Evolutionary conservation across 345 rosid species (phyloP).

Genomic region (Eucalyptus melliodora): DNA sequence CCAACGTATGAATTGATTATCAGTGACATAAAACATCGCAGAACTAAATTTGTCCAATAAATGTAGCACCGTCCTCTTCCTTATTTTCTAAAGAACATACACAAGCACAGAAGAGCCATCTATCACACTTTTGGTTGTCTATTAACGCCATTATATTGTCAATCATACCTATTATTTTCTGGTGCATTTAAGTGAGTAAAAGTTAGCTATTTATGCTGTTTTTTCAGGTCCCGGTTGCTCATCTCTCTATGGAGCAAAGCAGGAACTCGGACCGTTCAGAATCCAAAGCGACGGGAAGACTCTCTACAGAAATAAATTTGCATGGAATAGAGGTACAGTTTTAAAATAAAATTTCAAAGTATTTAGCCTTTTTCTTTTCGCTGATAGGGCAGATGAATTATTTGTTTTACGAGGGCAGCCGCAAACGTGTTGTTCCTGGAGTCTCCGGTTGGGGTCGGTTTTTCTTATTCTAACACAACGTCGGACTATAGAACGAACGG

Average conservation of each 20-base stretch:
- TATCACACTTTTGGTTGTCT: not conserved
- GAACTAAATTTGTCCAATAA: not conserved
- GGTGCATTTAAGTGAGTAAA: not conserved
- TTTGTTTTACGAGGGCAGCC: not conserved
- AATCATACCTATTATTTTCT: not conserved
- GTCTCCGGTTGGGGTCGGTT: slow-evolving; percentile 83
- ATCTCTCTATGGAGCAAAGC: slow-evolving; percentile 31
- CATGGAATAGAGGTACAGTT: slow-evolving; percentile 3
- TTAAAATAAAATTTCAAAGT: not conserved
- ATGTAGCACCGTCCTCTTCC: not conserved
- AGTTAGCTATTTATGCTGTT: not conserved
- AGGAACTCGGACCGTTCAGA: slow-evolving; percentile 37
- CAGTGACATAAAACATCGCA: not conserved
- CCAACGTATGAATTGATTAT: not conserved
- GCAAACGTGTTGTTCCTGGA: slow-evolving; percentile 59
- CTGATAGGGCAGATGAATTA: not conserved
- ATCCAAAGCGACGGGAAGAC: slow-evolving; percentile 27
- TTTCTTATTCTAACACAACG: slow-evolving; percentile 63
- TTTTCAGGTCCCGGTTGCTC: slow-evolving; percentile 32
- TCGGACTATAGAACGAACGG: slow-evolving; percentile 37
- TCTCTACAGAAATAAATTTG: slow-evolving; percentile 10
- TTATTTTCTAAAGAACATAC: not conserved
- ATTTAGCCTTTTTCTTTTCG: not conserved
- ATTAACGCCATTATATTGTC: not conserved
- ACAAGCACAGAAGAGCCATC: not conserved